phyloP scores from a whole-genome alignment of 805 yeast genomes.

The Ogataea pini region DNA sequence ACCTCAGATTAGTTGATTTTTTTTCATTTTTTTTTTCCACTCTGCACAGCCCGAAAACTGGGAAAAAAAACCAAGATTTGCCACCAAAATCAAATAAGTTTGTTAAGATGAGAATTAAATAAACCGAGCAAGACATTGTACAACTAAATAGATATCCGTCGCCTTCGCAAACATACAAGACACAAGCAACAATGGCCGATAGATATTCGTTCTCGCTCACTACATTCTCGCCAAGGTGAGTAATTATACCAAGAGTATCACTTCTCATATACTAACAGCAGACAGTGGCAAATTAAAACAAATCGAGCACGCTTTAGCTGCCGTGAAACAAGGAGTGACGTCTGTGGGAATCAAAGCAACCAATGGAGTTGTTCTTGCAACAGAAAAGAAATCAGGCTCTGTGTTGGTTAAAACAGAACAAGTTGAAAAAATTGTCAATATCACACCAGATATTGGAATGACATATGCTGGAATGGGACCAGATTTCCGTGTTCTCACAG shows the following conservation, averaged over 20 bases:
- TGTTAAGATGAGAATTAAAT: background rate
- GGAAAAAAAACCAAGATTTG: constrained; percentile 3
- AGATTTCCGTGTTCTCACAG: constrained; percentile 91
- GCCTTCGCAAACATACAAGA: background rate
- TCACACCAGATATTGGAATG: constrained; percentile 96
- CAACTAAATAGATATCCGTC: no score
- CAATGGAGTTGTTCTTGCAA: constrained; percentile 94
- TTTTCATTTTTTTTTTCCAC: background rate
- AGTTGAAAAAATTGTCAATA: constrained; percentile 71
- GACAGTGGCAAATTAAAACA: constrained; percentile 92
- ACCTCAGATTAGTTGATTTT: background rate
- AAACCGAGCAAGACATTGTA: no score
- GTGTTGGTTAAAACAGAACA: constrained; percentile 73
- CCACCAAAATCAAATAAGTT: background rate
- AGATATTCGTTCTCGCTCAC: constrained; percentile 97
- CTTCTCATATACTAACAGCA: constrained; percentile 9
- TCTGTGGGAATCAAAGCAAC: constrained; percentile 92
- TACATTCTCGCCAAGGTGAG: constrained; percentile 94
- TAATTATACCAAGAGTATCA: constrained; percentile 18
- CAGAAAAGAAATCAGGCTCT: constrained; percentile 88
- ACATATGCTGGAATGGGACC: constrained; percentile 99
- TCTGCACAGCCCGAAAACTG: constrained; percentile 1
- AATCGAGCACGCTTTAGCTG: constrained; percentile 95
- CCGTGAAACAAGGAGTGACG: constrained; percentile 97
- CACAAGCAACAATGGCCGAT: constrained; percentile 74